These are phyloP conservation scores for Spinacia oleracea DNA, from an alignment of 179 eudicot species.

Conservation along the genomic window DNA sequence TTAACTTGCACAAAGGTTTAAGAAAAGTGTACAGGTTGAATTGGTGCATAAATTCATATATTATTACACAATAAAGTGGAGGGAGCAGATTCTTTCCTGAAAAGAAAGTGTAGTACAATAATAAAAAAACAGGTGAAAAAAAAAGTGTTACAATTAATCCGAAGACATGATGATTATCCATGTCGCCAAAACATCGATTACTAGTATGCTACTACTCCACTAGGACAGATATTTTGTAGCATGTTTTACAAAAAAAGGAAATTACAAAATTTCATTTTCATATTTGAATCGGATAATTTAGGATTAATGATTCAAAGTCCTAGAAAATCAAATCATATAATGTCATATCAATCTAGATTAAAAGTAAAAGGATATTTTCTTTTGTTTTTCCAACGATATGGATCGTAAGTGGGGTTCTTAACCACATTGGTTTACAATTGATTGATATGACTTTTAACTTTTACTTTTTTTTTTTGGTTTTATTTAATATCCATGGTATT, in stretches of 20 bases:
- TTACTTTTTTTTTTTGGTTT: neutral
- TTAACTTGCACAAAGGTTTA: too few relatives aligned
- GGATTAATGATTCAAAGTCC: neutral
- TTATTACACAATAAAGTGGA: too few relatives aligned
- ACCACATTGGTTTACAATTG: constrained; percentile 1
- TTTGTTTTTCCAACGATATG: constrained; percentile 5
- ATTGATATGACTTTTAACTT: constrained; percentile 3
- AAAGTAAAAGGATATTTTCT: constrained; percentile 7
- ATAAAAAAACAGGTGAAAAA: too few relatives aligned
- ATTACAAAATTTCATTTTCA: neutral
- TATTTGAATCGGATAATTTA: neutral
- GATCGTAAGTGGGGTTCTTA: constrained; percentile 18
- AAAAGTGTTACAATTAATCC: too few relatives aligned
- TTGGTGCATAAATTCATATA: too few relatives aligned
- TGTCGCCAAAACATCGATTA: neutral
- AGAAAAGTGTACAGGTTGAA: too few relatives aligned
- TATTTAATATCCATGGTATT: too few relatives aligned
- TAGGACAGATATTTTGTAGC: neutral
- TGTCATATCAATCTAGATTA: constrained; percentile 17
- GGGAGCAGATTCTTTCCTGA: too few relatives aligned
- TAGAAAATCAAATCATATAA: neutral
- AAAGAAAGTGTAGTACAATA: too few relatives aligned
- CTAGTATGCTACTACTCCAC: neutral
- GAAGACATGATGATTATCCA: neutral
- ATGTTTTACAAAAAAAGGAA: neutral